Conservation (phyloP, 139 green algal species). For the Monoraphidium neglectum region DNA sequence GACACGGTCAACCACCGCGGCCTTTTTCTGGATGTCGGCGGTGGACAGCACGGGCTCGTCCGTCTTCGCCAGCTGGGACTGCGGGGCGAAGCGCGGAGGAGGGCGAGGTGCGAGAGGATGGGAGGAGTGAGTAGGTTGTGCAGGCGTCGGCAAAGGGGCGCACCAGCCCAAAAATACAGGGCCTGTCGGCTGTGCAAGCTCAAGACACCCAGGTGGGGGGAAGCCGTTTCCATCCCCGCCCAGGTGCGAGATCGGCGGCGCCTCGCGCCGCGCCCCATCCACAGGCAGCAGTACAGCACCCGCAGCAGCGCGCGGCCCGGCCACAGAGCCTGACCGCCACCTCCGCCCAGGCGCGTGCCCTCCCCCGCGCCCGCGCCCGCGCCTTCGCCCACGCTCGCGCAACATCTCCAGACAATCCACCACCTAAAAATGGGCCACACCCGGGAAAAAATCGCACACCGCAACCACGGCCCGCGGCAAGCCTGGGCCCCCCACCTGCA, state of each 20-base stretch:
- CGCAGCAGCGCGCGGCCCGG: not conserved
- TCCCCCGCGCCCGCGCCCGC: too few species aligned
- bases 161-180: too few species aligned
- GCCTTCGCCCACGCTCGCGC: too few species aligned
- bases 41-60: conserved; percentile 82
- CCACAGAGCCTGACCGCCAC: not conserved
- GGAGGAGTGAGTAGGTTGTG: conserved; percentile 9
- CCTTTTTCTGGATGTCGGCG: conserved; percentile 89
- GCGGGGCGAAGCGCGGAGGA: conserved; percentile 2
- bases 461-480: not conserved
- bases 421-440: too few species aligned
- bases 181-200: too few species aligned
- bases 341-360: not conserved
- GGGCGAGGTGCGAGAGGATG: not conserved
- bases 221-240: too few species aligned
- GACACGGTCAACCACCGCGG: conserved; percentile 76
- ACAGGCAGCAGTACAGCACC: too few species aligned
- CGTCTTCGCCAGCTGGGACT: conserved; percentile 42
- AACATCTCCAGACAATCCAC: not conserved
- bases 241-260: too few species aligned
- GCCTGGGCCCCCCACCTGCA: conserved; percentile 30
- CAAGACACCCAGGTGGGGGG: too few species aligned
- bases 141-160: not conserved
- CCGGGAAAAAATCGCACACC: not conserved
- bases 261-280: too few species aligned